A percentile compares a stretch with the other conserved stretches of the same genome.
These are phyloP conservation scores for Fusarium begoniae DNA, from an alignment of 2,329 filamentous ascomycete genomes.

Conservation along the genomic window DNA sequence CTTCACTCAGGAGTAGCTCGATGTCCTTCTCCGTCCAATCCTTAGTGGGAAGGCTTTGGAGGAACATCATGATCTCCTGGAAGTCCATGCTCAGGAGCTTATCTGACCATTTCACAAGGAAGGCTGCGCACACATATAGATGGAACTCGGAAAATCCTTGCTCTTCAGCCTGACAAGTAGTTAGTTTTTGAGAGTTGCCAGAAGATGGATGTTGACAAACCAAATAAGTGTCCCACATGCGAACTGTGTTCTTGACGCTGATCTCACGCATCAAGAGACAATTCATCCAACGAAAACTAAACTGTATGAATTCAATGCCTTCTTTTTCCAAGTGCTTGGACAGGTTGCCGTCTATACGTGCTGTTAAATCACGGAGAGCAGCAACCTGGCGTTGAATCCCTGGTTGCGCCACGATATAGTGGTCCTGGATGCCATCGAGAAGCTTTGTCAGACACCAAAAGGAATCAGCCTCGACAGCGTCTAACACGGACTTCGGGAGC, in stretches of 20 bases:
- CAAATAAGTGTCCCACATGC: conserved; percentile 99
- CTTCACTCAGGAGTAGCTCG: conserved; percentile 92
- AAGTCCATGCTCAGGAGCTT: conserved; percentile 98
- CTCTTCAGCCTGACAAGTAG: conserved; percentile 81
- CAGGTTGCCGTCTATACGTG: conserved; percentile 83
- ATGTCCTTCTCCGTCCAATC: conserved; percentile 99
- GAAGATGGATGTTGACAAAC: conserved; percentile 62
- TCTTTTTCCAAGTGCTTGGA: conserved; percentile 91
- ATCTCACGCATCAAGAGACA: conserved; percentile 98
- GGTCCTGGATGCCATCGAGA: conserved; percentile 98
- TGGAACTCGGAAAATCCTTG: conserved; percentile 99
- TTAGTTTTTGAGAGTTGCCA: neutral
- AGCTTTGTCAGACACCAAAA: conserved; percentile 99
- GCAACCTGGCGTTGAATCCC: conserved; percentile 95
- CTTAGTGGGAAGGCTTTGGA: conserved; percentile 91
- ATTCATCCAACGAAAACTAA: conserved; percentile 99
- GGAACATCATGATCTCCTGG: conserved; percentile 98
- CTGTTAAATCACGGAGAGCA: conserved; percentile 87
- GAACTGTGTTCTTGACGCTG: conserved; percentile 93
- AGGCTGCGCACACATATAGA: conserved; percentile 96
- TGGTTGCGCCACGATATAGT: conserved; percentile 97
- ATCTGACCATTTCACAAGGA: conserved; percentile 97
- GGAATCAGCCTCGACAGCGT: conserved; percentile 96
- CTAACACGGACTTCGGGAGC: conserved; percentile 86
- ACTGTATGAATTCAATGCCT: conserved; percentile 98